phyloP scores from a whole-genome alignment of 140 eudicot genomes.

The Senecio squalidus region DNA sequence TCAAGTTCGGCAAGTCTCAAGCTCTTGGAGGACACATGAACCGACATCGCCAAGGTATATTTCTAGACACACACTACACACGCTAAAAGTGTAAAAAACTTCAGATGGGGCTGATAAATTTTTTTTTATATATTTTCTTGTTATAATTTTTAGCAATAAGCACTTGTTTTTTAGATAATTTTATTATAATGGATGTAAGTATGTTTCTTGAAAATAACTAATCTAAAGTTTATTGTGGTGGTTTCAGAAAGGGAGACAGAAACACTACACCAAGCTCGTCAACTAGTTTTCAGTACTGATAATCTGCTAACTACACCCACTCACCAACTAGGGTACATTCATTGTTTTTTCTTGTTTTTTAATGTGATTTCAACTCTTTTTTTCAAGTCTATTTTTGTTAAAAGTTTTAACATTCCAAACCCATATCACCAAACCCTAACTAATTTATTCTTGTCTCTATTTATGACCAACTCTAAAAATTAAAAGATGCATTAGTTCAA shows the following conservation, averaged over 20 bases:
- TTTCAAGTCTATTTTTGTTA: neutral
- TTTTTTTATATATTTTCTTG: neutral
- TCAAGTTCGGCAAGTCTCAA: constrained; percentile 91
- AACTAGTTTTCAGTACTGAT: constrained; percentile 70
- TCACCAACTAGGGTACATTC: constrained; percentile 44
- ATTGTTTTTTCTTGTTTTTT: neutral
- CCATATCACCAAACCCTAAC: neutral
- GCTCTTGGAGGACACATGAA: constrained; percentile 98
- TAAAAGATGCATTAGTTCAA: neutral
- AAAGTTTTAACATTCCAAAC: no score
- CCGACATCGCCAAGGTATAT: constrained; percentile 93
- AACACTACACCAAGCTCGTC: constrained; percentile 81
- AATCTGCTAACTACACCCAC: constrained; percentile 25
- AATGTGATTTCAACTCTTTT: no score
- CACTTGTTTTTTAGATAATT: neutral
- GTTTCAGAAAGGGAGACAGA: constrained; percentile 89
- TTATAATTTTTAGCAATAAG: neutral
- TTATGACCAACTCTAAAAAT: no score
- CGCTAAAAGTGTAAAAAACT: neutral
- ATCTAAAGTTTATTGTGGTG: neutral
- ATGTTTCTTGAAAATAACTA: neutral
- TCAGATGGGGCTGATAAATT: no score
- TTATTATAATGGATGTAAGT: neutral
- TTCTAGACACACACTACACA: neutral
- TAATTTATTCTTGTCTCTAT: no score